Evolutionary conservation across 257 asterid genomes (phyloP).

Genomic region (Hygrophila difformis): DNA sequence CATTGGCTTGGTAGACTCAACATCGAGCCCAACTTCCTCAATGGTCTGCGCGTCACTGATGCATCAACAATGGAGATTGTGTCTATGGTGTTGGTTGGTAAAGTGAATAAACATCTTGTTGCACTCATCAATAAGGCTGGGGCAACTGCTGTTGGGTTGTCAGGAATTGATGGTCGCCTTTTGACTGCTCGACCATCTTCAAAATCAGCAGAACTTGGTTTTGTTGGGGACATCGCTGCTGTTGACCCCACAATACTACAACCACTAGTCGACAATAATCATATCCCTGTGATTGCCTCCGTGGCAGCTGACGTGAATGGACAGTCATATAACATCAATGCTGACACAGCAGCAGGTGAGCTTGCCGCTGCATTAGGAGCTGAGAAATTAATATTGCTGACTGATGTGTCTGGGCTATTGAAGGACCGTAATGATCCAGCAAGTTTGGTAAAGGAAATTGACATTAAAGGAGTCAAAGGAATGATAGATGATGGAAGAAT

Average conservation of each 20-base stretch:
- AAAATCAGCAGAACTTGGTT: conserved; percentile 53
- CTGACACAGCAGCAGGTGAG: conserved; percentile 81
- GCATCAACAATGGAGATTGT: conserved; percentile 80
- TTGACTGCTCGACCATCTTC: conserved; percentile 67
- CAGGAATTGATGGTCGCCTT: conserved; percentile 69
- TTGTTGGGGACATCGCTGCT: conserved; percentile 73
- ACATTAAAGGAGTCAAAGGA: conserved; percentile 70
- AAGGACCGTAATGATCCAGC: conserved; percentile 44
- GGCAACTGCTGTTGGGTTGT: conserved; percentile 73
- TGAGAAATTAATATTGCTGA: conserved; percentile 62
- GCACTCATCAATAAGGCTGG: conserved; percentile 74
- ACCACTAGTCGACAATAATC: conserved; percentile 47
- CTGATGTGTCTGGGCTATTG: conserved; percentile 65
- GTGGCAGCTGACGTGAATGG: conserved; percentile 60
- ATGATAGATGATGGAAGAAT: conserved; percentile 59
- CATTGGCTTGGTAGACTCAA: conserved; percentile 59
- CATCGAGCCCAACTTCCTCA: conserved; percentile 54
- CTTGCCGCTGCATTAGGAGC: conserved; percentile 68
- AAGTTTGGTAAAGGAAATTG: conserved; percentile 68
- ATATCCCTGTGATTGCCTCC: conserved; percentile 78
- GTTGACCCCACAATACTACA: conserved; percentile 59
- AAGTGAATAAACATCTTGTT: conserved; percentile 66
- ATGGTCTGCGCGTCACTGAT: conserved; percentile 78
- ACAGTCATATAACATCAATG: conserved; percentile 62
- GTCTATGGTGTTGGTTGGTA: conserved; percentile 73